Base-by-base conservation (phyloP, 805 yeast species). In the Saccharomyces paradoxus region DNA sequence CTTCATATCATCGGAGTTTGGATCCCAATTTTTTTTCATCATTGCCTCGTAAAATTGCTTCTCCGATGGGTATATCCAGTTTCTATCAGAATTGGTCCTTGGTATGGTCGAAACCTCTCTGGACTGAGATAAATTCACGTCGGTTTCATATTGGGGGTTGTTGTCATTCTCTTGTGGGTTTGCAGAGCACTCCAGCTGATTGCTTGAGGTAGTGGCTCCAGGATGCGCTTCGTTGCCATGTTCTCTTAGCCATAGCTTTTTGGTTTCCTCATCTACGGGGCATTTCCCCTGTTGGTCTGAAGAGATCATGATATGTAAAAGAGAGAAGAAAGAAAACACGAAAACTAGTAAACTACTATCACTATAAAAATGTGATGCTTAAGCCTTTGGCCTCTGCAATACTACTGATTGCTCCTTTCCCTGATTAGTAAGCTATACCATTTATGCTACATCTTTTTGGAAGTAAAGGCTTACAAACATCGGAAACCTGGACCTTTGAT, bases 41-140 rank as follows among this genome's bases (percentile, higher is more conserved):
- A 92, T 94, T 9, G 97, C 97, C 55, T 89, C 94, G 69, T 76
- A 92, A 66, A 92, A 92, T 74, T 92, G 97, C 67, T 88, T 87
- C 68, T 92, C 96, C 3, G 96, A 88, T 8, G 99, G 99, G 67
- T 92, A 92, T 1, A 92, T 78, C 99, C 99, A 92, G 72, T 91
- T 87, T 0, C 77, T 62, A 14, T 76, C 76, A 1, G 80, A 65
- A 3, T 81, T 85, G 0, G 95, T 86, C 51, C 96, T 74, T 49
- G 97, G 97, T 46, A 91, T 91, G 2, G 95, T 80, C 9, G 91
- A 83, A 3, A 86, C 71, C 61, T 84, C 92, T 57, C 97, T 75
- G 1, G 85, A 88, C n/a, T 79, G 79, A 0, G 95, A 86, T 32
- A 90, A 72, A 1, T 71, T 63, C 0, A 74, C 73, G 46, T 74